Percentiles rank a stretch among this genome's conserved stretches.
Conservation (phyloP, 371 early-diverging fungal species). For the Mucor piriformis region DNA sequence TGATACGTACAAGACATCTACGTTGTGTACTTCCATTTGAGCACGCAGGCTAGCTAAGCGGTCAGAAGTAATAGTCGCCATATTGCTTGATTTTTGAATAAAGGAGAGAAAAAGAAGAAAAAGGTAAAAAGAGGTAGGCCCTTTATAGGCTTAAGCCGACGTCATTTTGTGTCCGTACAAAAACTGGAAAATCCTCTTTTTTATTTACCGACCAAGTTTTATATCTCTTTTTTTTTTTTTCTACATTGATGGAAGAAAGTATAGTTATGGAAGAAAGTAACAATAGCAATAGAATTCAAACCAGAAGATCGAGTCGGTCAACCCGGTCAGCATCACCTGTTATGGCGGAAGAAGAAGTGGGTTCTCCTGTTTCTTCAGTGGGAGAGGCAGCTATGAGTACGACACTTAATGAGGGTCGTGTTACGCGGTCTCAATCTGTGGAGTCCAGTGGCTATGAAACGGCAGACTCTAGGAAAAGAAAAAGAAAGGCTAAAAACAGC, state of each 20-base stretch:
- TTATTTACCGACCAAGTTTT: not conserved
- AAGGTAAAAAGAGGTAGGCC: not conserved
- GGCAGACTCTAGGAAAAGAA: conserved; percentile 22
- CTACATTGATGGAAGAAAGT: not conserved
- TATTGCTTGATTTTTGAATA: conserved; percentile 17
- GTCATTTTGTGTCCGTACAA: not conserved
- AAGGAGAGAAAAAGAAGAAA: conserved; percentile 13
- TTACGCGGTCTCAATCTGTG: conserved; percentile 35
- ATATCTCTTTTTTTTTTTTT: not conserved
- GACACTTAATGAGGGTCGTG: conserved; percentile 6
- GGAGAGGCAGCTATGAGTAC: not conserved
- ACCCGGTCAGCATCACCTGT: conserved; percentile 25
- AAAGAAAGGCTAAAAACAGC: conserved; percentile 16
- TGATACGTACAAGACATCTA: conserved; percentile 75
- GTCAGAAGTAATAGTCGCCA: conserved; percentile 56
- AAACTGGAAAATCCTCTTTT: not conserved
- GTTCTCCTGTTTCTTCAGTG: conserved; percentile 15
- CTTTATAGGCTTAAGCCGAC: too few relatives aligned
- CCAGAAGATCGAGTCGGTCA: conserved; percentile 23
- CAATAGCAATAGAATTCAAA: conserved; percentile 13
- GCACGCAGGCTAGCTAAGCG: conserved; percentile 70
- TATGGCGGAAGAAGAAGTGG: conserved; percentile 13
- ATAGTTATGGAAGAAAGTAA: not conserved
- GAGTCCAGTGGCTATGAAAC: conserved; percentile 32
- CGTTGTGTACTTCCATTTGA: conserved; percentile 68